Base-by-base conservation (phyloP, 108 stramenopile species). In the Epipyxis sp. region DNA sequence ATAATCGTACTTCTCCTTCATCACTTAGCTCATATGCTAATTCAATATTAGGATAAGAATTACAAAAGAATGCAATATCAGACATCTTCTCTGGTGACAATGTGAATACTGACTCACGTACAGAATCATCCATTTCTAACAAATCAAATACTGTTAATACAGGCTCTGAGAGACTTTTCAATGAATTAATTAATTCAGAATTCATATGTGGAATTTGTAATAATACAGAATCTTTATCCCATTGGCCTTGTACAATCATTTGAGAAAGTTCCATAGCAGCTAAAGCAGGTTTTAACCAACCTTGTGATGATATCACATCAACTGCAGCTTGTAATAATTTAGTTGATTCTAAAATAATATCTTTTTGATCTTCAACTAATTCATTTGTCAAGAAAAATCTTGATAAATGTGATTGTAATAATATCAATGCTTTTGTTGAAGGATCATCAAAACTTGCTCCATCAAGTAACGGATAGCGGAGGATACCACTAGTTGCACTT, bases 191-290 rank as follows among this genome's bases (percentile, higher is more conserved):
- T 59, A 94, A 92, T 62, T 93, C 98, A 39, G 91, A 87, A 10
- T 93, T 93, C 84, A 99, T 96, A 83, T 98, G 95, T 44, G 98
- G 98, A 54, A 99, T 91, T 83, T 93, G 93, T 79, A 93, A 87
- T 59, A 96, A 81, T 3, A 90, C 86, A 81, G 93, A 82, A 78
- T 97, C 98, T 74, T 90, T 91, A 77, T 90, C 94, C 97, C 96
- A 97, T 20, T 94, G 84, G 39, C 94, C 97, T 81, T 98, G 97
- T 29, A 97, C 94, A 69, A 99, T 88, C 95, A 95, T 96, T 79
- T 98, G 97, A 59, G 92, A 92, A 10, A 99, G 83, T 83, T 99
- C 97, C 98, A 99, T 98, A 16, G 96, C 95, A 59, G 92, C 95
- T 37, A 99, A 85, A 16, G 97, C 96, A 34, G 97, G 96, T 81